Evolutionary conservation across 768 basidiomycete species (phyloP), one percentile per base, ranked within the genome.

Genomic region (Suillus bovinus): DNA sequence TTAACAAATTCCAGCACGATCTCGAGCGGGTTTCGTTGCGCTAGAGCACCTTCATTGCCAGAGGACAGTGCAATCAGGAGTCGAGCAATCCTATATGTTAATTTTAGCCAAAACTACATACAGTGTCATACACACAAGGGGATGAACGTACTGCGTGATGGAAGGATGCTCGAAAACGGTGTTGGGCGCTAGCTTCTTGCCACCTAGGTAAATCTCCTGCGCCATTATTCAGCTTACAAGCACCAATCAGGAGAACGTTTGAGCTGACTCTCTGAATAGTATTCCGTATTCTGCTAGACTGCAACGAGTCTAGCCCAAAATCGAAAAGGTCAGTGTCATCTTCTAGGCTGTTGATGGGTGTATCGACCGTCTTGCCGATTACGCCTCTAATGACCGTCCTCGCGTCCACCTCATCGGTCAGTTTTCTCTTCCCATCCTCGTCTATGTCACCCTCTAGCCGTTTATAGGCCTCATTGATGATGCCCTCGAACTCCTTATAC

Each of bases 261-360:
- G 5, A 49, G 58, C 62, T 36, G 39, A 78, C 78, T 67, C 81
- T 81, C 64, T 80, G 80, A 49, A 78, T 69, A 2, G 73, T 71
- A 66, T 85, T 86, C 27, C 83, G 70, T 33, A 86, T 78, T n/a
- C 82, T 72, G 4, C 80, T 80, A 13, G 81, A 81, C 62, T 84
- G 80, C 24, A 86, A 66, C 11, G 84, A 84, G 67, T 86, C 83
- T 34, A 86, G 74, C 29, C 85, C 85, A 52, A 80, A 83, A 0
- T 78, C 68, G 44, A 80, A 81, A 34, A 81, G 55, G 59, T 84
- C 82, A 31, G 76, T 77, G n/a, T 72, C 67, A 39, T 72, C 69
- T 47, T 63, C 54, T n/a, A 72, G 64, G 17, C 49, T 42, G 13
- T 65, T 64, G 3, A 63, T 53, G 11, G 62, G 61, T 33, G 62